A percentile compares a stretch with the other conserved stretches of the same genome.
phyloP scores from a whole-genome alignment of 257 asterid genomes.

The Primulina eburnea region DNA sequence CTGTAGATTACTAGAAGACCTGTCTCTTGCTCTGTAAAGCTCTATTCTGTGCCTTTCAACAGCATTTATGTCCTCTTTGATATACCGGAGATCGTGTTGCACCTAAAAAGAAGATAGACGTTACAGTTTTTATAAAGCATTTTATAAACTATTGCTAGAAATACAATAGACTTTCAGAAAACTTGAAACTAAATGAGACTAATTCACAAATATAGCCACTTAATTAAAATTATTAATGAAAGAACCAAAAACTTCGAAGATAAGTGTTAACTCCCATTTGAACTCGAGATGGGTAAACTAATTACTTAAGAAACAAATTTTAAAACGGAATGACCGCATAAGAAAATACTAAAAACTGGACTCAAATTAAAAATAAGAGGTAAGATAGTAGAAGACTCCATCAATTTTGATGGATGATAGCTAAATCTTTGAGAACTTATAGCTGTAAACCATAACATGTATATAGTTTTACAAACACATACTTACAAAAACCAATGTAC shows the following conservation, averaged over 20 bases:
- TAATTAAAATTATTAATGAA: too few relatives aligned
- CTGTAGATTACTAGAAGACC: conserved; percentile 56
- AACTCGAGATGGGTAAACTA: neutral
- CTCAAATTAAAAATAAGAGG: neutral
- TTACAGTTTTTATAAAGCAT: conserved; percentile 11
- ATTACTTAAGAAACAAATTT: neutral
- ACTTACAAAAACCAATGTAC: neutral
- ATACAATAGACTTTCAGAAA: neutral
- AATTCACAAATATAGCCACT: too few relatives aligned
- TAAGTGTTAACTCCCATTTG: neutral
- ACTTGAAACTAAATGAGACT: neutral
- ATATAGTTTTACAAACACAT: too few relatives aligned
- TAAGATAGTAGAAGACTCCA: neutral
- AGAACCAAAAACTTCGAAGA: neutral
- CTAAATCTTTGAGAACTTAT: too few relatives aligned
- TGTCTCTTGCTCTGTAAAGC: conserved; percentile 63
- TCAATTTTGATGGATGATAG: neutral
- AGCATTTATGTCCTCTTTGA: conserved; percentile 62
- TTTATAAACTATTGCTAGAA: conserved; percentile 7
- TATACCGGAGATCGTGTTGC: conserved; percentile 57
- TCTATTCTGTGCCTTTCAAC: conserved; percentile 71
- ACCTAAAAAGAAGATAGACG: conserved; percentile 37
- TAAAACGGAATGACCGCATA: neutral
- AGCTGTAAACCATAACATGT: too few relatives aligned
- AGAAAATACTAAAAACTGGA: neutral